Percentiles rank a stretch among this genome's conserved stretches.
Conservation (phyloP, 2,329 filamentous ascomycete genomes). For the Gnomoniopsis sp. region DNA sequence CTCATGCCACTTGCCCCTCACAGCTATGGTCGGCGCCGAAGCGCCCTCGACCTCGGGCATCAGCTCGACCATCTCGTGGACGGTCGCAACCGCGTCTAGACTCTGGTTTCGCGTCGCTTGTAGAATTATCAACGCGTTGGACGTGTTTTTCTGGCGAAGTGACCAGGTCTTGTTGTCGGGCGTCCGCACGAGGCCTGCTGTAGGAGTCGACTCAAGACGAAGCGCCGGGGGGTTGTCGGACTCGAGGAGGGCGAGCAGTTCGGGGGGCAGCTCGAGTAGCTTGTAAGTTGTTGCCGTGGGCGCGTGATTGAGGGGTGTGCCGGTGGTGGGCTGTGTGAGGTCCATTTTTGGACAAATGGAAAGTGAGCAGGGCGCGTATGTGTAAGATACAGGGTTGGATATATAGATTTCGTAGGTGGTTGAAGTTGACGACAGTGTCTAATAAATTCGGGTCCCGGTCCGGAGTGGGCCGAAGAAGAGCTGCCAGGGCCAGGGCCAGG, state of each 20-base stretch:
- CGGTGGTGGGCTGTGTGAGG: conserved; percentile 43
- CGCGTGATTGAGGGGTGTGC: conserved; percentile 48
- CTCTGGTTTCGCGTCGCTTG: conserved; percentile 24
- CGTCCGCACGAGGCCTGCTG: conserved; percentile 51
- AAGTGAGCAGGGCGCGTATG: no score
- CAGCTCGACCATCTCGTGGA: conserved; percentile 62
- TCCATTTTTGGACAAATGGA: conserved; percentile 22
- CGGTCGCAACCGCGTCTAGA: conserved; percentile 49
- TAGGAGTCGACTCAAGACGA: conserved; percentile 45
- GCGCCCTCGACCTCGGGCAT: conserved; percentile 35
- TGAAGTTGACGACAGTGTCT: background rate
- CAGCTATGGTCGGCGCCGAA: conserved; percentile 26
- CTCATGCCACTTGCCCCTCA: conserved; percentile 58
- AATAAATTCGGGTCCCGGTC: background rate
- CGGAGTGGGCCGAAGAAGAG: background rate
- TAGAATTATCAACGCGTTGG: conserved; percentile 61
- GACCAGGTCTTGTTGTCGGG: conserved; percentile 49
- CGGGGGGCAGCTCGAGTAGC: conserved; percentile 59
- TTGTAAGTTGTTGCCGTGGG: conserved; percentile 48
- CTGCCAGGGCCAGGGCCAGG: background rate
- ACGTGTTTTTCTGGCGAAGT: conserved; percentile 64
- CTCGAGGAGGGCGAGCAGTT: conserved; percentile 54
- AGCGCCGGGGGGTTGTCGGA: conserved; percentile 48
- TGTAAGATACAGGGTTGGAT: no score
- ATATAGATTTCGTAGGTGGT: no score